These are phyloP conservation scores for Aspergillus fructus DNA, from an alignment of 2,329 filamentous ascomycete genomes.

Conservation along the genomic window DNA sequence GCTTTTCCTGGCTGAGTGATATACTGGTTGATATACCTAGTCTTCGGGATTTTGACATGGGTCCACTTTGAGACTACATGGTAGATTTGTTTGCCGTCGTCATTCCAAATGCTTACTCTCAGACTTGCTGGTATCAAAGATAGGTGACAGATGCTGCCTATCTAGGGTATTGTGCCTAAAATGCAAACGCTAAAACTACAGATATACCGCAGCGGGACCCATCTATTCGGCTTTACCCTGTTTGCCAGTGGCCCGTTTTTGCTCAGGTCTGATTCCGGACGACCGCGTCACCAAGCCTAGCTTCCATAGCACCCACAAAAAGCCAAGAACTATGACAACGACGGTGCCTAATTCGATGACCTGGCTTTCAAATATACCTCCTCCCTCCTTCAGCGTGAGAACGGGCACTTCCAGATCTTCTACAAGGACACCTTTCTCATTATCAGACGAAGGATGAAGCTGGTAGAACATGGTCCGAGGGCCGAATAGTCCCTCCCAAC, in stretches of 20 bases:
- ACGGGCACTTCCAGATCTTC: slow-evolving; percentile 65
- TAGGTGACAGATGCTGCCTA: slow-evolving; percentile 3
- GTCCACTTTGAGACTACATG: slow-evolving; percentile 18
- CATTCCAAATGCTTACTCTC: background rate
- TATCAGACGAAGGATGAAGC: slow-evolving; percentile 52
- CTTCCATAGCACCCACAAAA: slow-evolving; percentile 68
- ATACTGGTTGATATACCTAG: slow-evolving; percentile 47
- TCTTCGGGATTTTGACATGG: slow-evolving; percentile 46
- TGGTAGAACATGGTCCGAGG: slow-evolving; percentile 82
- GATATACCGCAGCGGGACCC: background rate
- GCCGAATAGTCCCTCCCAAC: slow-evolving; percentile 79
- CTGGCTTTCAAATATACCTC: slow-evolving; percentile 35
- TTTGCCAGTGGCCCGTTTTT: slow-evolving; percentile 3
- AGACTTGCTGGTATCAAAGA: background rate
- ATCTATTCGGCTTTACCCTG: slow-evolving; percentile 30
- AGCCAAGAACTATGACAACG: slow-evolving; percentile 60
- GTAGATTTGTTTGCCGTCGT: background rate
- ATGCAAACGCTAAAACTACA: slow-evolving; percentile 7
- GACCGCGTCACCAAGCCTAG: slow-evolving; percentile 39
- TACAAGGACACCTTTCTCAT: slow-evolving; percentile 40
- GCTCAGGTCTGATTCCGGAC: slow-evolving; percentile 18
- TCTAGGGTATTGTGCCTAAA: background rate
- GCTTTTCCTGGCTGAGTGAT: slow-evolving; percentile 45
- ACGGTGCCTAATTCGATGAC: slow-evolving; percentile 58
- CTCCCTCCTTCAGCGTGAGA: slow-evolving; percentile 52